Conservation (phyloP, 192 early-diverging fungal genomes). For the Polychytrium aggregatum region DNA sequence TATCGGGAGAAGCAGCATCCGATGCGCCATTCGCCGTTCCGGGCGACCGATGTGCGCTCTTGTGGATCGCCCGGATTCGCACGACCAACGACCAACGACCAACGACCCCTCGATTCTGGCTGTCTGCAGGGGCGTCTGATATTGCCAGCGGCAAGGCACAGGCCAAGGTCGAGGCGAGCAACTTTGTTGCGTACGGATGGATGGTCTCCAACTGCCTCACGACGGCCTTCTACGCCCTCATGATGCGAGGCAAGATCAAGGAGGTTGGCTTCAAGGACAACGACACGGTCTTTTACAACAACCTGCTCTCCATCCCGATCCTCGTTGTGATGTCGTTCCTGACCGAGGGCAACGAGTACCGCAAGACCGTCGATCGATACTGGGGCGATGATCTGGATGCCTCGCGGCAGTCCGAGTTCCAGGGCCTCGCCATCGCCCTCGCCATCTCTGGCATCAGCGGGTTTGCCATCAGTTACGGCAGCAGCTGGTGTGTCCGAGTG, state of each 20-base stretch:
- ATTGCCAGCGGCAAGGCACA: constrained; percentile 24
- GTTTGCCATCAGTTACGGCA: constrained; percentile 82
- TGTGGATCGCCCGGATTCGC: background rate
- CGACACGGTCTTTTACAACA: constrained; percentile 98
- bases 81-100: background rate
- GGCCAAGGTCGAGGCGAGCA: background rate
- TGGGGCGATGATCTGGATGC: constrained; percentile 16
- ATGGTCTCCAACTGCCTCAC: constrained; percentile 88
- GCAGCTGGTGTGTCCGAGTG: constrained; percentile 72
- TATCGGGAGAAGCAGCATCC: no score
- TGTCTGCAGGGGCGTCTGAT: background rate
- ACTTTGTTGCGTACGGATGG: constrained; percentile 43
- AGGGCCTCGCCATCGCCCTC: constrained; percentile 47
- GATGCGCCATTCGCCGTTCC: no score
- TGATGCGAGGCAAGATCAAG: constrained; percentile 85
- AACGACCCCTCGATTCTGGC: background rate
- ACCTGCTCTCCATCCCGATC: constrained; percentile 73
- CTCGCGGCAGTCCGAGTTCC: constrained; percentile 8
- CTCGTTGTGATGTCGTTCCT: constrained; percentile 26
- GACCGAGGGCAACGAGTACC: constrained; percentile 15
- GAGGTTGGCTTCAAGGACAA: constrained; percentile 90
- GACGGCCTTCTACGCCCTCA: constrained; percentile 75
- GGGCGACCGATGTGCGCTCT: no score
- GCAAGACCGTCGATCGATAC: constrained; percentile 18
- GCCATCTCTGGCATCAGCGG: constrained; percentile 69